Evolutionary conservation across 225 moss, liverwort and hornwort species (phyloP), one percentile per base, ranked within the genome.

Genomic region (Thuidium tamariscinum): DNA sequence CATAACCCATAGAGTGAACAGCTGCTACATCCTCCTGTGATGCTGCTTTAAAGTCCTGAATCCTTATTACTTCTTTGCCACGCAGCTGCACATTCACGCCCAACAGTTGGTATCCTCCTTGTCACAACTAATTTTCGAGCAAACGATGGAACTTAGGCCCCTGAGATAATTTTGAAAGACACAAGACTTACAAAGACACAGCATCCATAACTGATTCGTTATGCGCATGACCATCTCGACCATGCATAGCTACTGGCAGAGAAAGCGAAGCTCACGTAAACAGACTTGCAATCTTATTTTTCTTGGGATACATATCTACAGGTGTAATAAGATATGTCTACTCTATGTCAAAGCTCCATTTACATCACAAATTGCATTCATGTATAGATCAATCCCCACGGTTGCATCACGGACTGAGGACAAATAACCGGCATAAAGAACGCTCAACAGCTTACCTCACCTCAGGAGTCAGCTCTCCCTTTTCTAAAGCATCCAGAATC

Each of bases 1-100:
- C 95, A 84, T 98, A 98, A 83, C 92, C 93, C 94, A 96, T 88
- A 83, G 92, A 93, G 80, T 98, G 98, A 54, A 96, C 96, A 22
- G 95, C 90, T 75, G 96, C 93, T 72, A 98, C 93, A 87, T 98
- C 98, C 71, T 96, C 96, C 89, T 95, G 88, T 61, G 96, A 92
- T 71, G 98, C 98, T 80, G 91, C 89, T 84, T 87, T 91, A 37
- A 93, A 96, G 82, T 95, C 88, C 57, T 94, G 86, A 81, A 98
- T 94, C 82, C 91, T 94, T 57, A 96, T 36, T 52, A 98, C 87
- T 52, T 98, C 96, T 84, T 92, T 95, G 77, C 94, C 92, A 71
- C 96, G 95, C 65, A 90, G 90, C 95, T 98, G 93, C 66, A 88
- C 34, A 86, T 64, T 70, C 69, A 61, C 60, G 55, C 39, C 42